Percentiles rank a stretch among this genome's conserved stretches.
These are phyloP conservation scores for Phytophthora europaea DNA, from an alignment of 352 stramenopile species.

Conservation along the genomic window DNA sequence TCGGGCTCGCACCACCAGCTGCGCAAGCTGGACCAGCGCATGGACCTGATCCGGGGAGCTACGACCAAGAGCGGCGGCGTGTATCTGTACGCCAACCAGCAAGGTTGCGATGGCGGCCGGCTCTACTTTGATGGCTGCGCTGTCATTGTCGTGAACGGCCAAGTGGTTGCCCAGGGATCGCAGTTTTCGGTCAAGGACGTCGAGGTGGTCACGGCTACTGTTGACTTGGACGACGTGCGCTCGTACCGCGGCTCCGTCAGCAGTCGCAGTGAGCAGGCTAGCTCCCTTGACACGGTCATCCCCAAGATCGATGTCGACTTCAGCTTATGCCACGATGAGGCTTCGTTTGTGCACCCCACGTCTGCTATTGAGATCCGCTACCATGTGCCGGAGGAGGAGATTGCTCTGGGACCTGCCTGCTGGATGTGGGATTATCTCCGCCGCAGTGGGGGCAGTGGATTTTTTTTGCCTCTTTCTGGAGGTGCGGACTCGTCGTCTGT, in stretches of 20 bases:
- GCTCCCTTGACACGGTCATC: conserved; percentile 69
- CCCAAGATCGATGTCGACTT: conserved; percentile 83
- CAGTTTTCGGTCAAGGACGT: conserved; percentile 99
- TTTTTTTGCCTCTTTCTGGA: conserved; percentile 97
- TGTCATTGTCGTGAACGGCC: conserved; percentile 97
- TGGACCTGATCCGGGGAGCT: conserved; percentile 93
- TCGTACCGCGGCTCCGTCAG: conserved; percentile 95
- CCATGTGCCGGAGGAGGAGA: conserved; percentile 97
- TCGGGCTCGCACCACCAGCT: conserved; percentile 98
- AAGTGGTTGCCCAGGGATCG: conserved; percentile 95
- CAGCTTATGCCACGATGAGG: conserved; percentile 78
- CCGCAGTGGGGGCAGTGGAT: conserved; percentile 85
- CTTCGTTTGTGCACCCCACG: conserved; percentile 46
- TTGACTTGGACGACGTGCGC: conserved; percentile 98
- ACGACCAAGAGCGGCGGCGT: conserved; percentile 97
- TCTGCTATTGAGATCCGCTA: conserved; percentile 76
- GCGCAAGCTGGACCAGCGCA: conserved; percentile 93
- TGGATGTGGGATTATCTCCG: conserved; percentile 99
- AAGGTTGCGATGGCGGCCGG: conserved; percentile 97
- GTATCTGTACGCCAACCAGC: conserved; percentile 99
- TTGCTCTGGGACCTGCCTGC: conserved; percentile 96
- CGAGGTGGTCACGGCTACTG: conserved; percentile 96
- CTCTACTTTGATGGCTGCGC: conserved; percentile 98
- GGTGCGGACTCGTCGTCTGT: conserved; percentile 97
- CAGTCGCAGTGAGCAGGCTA: conserved; percentile 96